A percentile compares a stretch with the other conserved stretches of the same genome.
Evolutionary conservation across 306 rosid genomes (phyloP).

Genomic region (Ceratonia siliqua): DNA sequence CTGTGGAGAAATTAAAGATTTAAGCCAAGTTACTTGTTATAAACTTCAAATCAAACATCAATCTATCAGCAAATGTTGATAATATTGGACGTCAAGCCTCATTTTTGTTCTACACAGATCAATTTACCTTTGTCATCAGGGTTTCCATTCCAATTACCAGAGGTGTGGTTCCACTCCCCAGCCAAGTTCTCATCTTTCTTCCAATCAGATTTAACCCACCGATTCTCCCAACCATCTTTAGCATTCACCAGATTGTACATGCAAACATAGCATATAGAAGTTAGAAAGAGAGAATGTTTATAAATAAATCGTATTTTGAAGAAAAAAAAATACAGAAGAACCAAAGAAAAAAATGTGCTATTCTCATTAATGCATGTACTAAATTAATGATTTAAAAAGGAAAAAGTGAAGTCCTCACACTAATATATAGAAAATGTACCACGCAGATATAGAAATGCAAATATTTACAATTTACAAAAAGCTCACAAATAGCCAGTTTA

Average conservation of each 20-base stretch:
- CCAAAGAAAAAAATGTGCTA: neutral
- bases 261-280: neutral
- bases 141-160: constrained; percentile 96
- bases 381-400: neutral
- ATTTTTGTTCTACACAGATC: neutral
- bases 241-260: constrained; percentile 25
- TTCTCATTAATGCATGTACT: neutral
- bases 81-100: neutral
- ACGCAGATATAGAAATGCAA: constrained; percentile 4
- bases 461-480: constrained; percentile 2
- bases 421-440: constrained; percentile 1
- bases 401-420: neutral
- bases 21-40: neutral
- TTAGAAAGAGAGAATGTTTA: constrained; percentile 17
- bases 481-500: neutral
- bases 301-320: neutral
- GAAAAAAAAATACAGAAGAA: neutral
- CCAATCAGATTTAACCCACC: constrained; percentile 97
- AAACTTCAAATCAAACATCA: neutral
- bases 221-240: constrained; percentile 89
- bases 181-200: constrained; percentile 82
- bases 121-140: constrained; percentile 74
- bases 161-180: constrained; percentile 95
- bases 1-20: constrained; percentile 48
- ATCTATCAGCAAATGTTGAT: neutral